Conservation (phyloP, 2,329 filamentous ascomycete genomes). For the Calonectria pseudoturangicola region DNA sequence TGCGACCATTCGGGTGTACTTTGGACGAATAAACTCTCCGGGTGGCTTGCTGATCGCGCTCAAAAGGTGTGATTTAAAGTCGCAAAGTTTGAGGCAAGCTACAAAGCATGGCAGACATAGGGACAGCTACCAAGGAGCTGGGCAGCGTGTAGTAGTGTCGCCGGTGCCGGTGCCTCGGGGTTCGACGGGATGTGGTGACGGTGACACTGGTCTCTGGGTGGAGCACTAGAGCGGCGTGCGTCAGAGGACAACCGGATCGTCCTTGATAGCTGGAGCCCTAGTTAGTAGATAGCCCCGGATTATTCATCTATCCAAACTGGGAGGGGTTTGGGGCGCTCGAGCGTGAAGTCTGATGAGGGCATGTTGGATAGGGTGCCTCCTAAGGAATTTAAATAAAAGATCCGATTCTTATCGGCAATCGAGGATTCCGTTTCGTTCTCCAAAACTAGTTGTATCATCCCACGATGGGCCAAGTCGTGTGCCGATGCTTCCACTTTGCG, state of each 20-base stretch:
- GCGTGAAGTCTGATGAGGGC: not conserved
- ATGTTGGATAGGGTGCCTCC: not conserved
- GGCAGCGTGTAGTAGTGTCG: constrained; percentile 13
- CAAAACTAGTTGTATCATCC: not conserved
- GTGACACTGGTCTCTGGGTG: constrained; percentile 36
- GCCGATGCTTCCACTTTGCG: constrained; percentile 14
- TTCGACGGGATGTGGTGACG: constrained; percentile 30
- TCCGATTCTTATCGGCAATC: not conserved
- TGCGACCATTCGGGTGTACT: constrained; percentile 4
- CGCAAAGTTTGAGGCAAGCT: not conserved
- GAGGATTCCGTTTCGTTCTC: not conserved
- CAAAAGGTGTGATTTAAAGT: not conserved
- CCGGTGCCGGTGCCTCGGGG: constrained; percentile 30
- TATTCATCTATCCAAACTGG: constrained; percentile 34
- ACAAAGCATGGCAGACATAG: constrained; percentile 8
- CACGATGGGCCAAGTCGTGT: constrained; percentile 15
- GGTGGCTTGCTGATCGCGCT: not conserved
- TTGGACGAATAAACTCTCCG: constrained; percentile 4
- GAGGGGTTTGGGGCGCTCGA: not conserved
- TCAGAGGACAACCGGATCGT: not conserved
- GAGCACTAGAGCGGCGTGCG: constrained; percentile 21
- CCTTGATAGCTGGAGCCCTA: constrained; percentile 27
- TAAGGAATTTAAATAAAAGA: not conserved
- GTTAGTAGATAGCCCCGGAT: constrained; percentile 36
- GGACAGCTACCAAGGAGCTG: not conserved